phyloP scores from a whole-genome alignment of 257 asterid species.

The Fraxinus quadrangulata region DNA sequence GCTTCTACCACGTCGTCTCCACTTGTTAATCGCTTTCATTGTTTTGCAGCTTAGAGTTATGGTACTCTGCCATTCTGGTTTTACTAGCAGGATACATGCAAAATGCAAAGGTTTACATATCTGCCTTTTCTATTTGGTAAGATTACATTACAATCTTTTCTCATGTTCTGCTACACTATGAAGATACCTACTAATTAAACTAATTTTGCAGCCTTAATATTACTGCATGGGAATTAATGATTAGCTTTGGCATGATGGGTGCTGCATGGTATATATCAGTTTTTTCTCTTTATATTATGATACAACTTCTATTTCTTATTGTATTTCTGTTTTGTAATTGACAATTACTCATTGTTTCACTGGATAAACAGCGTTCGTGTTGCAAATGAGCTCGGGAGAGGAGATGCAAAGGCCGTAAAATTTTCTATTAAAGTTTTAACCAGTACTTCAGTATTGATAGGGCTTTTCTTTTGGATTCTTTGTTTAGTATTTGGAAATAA shows the following conservation, averaged over 20 bases:
- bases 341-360: not conserved
- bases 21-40: not conserved
- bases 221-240: constrained; percentile 54
- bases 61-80: constrained; percentile 66
- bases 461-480: constrained; percentile 40
- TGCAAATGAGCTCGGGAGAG: constrained; percentile 69
- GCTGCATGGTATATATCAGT: constrained; percentile 54
- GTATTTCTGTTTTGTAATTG: not conserved
- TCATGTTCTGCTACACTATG: not conserved
- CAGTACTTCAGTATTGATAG: constrained; percentile 42
- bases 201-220: constrained; percentile 52
- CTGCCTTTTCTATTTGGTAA: constrained; percentile 74
- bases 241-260: constrained; percentile 60
- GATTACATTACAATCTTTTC: not conserved
- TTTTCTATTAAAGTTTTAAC: constrained; percentile 56
- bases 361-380: constrained; percentile 52
- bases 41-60: constrained; percentile 57
- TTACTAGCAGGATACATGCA: constrained; percentile 69
- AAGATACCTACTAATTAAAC: constrained; percentile 3
- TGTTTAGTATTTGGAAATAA: constrained; percentile 44
- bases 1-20: not conserved
- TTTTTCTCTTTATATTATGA: not conserved
- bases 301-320: not conserved
- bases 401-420: constrained; percentile 56
- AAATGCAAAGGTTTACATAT: constrained; percentile 59